Evolutionary conservation across 2,329 filamentous ascomycete species (phyloP).

Genomic region (Pseudogymnoascus destructans): DNA sequence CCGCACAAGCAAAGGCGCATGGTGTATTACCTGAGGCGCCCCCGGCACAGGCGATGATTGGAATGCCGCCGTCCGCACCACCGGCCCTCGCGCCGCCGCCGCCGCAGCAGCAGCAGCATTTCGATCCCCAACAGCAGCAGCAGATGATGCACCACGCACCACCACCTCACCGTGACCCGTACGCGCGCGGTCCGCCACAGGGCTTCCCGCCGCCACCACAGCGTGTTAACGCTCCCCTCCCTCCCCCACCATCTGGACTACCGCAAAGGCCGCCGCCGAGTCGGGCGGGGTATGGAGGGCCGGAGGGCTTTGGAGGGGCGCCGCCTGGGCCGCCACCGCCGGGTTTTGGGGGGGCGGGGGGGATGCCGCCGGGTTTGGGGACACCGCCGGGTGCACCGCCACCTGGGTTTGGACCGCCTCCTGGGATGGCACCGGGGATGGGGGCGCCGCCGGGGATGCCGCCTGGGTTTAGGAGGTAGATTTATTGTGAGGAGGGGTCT

Average conservation of each 20-base stretch:
- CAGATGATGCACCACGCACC: slow-evolving; percentile 15
- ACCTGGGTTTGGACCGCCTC: slow-evolving; percentile 3
- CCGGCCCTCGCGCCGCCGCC: slow-evolving; percentile 31
- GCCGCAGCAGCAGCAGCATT: slow-evolving; percentile 19
- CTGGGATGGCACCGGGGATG: too few species aligned
- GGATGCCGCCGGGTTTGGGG: slow-evolving; percentile 23
- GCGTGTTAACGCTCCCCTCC: slow-evolving; percentile 37
- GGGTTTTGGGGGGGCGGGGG: slow-evolving; percentile 31
- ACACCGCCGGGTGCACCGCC: slow-evolving; percentile 6
- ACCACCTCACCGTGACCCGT: slow-evolving; percentile 4
- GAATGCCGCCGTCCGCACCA: slow-evolving; percentile 29
- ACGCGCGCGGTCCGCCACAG: slow-evolving; percentile 14
- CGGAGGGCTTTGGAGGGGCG: slow-evolving; percentile 35
- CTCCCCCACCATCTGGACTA: slow-evolving; percentile 38
- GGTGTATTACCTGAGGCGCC: slow-evolving; percentile 65
- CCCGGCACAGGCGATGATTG: slow-evolving; percentile 24
- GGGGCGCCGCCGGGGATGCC: slow-evolving; percentile 9
- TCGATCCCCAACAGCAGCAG: slow-evolving; percentile 19
- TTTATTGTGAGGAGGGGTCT: not conserved
- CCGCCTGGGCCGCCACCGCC: slow-evolving; percentile 29
- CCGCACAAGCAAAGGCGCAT: slow-evolving; percentile 83
- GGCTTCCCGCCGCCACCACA: slow-evolving; percentile 25
- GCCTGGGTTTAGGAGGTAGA: slow-evolving; percentile 12
- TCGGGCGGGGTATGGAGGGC: slow-evolving; percentile 55
- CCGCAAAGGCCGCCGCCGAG: slow-evolving; percentile 59